These are phyloP conservation scores for Acephala macrosclerotiorum DNA, from an alignment of 2,329 filamentous ascomycete species.

Conservation along the genomic window DNA sequence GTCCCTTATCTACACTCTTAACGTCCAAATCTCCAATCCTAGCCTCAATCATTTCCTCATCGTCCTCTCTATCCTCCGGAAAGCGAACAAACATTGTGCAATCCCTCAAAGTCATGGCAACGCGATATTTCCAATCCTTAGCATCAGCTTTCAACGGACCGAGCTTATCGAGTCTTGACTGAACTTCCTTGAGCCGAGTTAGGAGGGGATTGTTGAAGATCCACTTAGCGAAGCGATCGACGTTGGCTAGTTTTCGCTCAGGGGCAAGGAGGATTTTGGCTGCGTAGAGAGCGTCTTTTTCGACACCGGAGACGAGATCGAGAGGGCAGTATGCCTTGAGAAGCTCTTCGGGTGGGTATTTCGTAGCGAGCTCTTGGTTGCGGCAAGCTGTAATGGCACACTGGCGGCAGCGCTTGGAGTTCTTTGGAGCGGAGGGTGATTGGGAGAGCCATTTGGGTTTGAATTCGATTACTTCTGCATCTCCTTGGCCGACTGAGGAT, in stretches of 20 bases:
- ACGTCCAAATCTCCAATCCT: constrained; percentile 80
- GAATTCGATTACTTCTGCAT: constrained; percentile 68
- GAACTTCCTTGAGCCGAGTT: constrained; percentile 51
- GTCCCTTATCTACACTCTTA: constrained; percentile 73
- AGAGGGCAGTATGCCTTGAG: constrained; percentile 65
- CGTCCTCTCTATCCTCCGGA: constrained; percentile 36
- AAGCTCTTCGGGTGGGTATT: constrained; percentile 24
- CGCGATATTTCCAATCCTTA: constrained; percentile 58
- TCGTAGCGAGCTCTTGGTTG: constrained; percentile 31
- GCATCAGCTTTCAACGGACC: constrained; percentile 43
- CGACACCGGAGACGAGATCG: constrained; percentile 63
- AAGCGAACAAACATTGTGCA: constrained; percentile 78
- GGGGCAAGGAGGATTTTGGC: constrained; percentile 39
- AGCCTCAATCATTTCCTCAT: constrained; percentile 52
- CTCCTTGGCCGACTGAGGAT: constrained; percentile 12
- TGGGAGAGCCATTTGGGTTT: constrained; percentile 87
- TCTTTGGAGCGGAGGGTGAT: constrained; percentile 72
- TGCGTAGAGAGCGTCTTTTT: constrained; percentile 50
- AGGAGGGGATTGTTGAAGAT: constrained; percentile 41
- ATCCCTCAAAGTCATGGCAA: constrained; percentile 83
- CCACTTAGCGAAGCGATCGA: constrained; percentile 45
- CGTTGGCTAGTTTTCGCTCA: not conserved
- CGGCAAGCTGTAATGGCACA: constrained; percentile 60
- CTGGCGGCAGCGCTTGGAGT: constrained; percentile 73
- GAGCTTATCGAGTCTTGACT: constrained; percentile 43